These are phyloP conservation scores for Boechera divaricarpa DNA, from an alignment of 345 rosid species.

Conservation along the genomic window DNA sequence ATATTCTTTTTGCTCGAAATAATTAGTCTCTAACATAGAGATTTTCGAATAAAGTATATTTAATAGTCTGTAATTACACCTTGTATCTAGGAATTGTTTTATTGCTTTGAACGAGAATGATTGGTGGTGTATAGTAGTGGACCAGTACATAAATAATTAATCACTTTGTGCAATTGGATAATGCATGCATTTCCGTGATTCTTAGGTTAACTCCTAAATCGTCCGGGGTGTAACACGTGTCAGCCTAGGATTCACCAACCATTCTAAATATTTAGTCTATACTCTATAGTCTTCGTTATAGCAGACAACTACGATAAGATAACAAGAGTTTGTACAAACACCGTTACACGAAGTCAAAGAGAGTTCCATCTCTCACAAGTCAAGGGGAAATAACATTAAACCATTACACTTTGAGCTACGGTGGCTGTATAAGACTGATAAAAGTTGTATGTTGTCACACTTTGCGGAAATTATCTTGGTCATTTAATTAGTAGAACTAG, in stretches of 20 bases:
- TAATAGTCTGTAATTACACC: conserved; percentile 11
- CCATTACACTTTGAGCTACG: too few species aligned
- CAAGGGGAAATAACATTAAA: too few species aligned
- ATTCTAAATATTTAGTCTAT: background rate
- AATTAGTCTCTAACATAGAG: background rate
- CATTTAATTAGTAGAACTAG: background rate
- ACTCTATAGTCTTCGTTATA: too few species aligned
- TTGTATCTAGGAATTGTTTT: conserved; percentile 5
- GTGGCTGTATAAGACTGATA: background rate
- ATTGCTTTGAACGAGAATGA: conserved; percentile 3
- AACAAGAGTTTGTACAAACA: background rate
- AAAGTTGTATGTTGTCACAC: background rate
- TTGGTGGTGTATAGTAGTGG: conserved; percentile 11
- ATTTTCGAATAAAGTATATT: background rate
- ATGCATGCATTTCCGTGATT: conserved; percentile 33
- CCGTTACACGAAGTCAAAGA: background rate
- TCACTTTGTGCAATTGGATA: conserved; percentile 1
- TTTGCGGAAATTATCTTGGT: background rate
- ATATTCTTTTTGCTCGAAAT: conserved; percentile 33
- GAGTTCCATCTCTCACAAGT: too few species aligned
- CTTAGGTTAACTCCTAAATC: background rate
- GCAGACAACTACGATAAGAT: background rate
- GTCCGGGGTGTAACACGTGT: conserved; percentile 22
- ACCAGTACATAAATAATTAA: conserved; percentile 23
- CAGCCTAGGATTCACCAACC: conserved; percentile 4